Base-by-base conservation (phyloP, 257 asterid species). In the Solanum corneliomulleri region DNA sequence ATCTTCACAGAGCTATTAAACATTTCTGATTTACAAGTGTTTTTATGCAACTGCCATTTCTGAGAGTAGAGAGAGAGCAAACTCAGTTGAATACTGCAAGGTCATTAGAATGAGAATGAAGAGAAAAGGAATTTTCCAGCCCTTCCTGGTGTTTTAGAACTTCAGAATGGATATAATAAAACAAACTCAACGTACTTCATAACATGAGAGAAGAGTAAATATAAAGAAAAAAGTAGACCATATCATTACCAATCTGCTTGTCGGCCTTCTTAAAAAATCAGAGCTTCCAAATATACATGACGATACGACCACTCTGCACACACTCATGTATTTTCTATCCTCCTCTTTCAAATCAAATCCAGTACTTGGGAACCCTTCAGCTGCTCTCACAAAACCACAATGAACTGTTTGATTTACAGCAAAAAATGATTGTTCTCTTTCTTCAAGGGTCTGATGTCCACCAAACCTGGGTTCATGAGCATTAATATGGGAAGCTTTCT, bases 281-380 rank as follows among this genome's bases (percentile, higher is more conserved):
- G 96, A 96, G 94, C 92, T 96, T 77, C 99, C 99, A 90, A 96
- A 96, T 86, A 94, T 95, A 93, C 99, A 95, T 4, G 99, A 95
- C 47, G 99, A 93, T 68, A 96, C 98, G 49, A 86, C 95, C 88
- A 95, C 91, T 85, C 78, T 90, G 88, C 98, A 95, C 44, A 87
- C 89, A 85, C 80, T 92, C 98, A 90, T 93, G 87, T 90, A 94
- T 88, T 77, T 89, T 75, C 89, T 93, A 89, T 95, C 98, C 87
- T 90, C 89, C 90, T 93, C 96, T 27, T 88, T 91, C 91, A 96
- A 89, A 91, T 95, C 98, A 92, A 93, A 96, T 83, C 99, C 99
- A 88, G 94, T 91, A 93, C 94, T 89, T 45, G 92, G 91, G 83
- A 87, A 88, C 87, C 92, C 95, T 70, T 90, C 91, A 58, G 92